A percentile compares a stretch with the other conserved stretches of the same genome.
Conservation (phyloP, 345 rosid species). For the Carallia brachiata region DNA sequence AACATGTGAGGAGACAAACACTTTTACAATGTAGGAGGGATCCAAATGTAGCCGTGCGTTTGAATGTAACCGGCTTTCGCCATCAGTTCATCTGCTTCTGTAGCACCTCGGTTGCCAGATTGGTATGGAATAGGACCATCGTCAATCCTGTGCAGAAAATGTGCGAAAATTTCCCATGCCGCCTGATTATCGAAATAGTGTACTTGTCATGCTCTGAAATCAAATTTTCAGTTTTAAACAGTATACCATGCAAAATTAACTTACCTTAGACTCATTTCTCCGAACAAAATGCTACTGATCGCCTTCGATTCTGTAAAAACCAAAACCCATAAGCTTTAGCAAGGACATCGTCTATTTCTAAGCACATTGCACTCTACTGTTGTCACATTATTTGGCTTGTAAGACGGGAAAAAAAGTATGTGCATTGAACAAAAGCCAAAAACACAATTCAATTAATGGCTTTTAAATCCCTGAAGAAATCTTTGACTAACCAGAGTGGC, state of each 20-base stretch:
- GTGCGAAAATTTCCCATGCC: slow-evolving; percentile 98
- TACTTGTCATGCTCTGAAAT: neutral
- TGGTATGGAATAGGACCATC: slow-evolving; percentile 64
- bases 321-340: neutral
- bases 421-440: too few relatives aligned
- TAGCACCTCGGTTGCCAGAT: slow-evolving; percentile 91
- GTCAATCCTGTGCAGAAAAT: slow-evolving; percentile 79
- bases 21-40: slow-evolving; percentile 82
- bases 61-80: slow-evolving; percentile 78
- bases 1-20: too few relatives aligned
- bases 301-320: slow-evolving; percentile 71
- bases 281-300: slow-evolving; percentile 99
- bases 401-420: too few relatives aligned
- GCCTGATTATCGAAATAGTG: slow-evolving; percentile 52
- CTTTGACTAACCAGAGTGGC: too few relatives aligned
- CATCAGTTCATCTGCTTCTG: slow-evolving; percentile 75
- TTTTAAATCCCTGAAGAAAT: too few relatives aligned
- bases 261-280: slow-evolving; percentile 92
- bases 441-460: too few relatives aligned
- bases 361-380: neutral
- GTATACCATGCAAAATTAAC: slow-evolving; percentile 6
- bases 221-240: neutral
- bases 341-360: neutral
- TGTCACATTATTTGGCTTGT: too few relatives aligned
- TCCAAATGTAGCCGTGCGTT: slow-evolving; percentile 97